Evolutionary conservation across 1,139 yeast species (phyloP).

Genomic region (Entelexis sorbosivorans): DNA sequence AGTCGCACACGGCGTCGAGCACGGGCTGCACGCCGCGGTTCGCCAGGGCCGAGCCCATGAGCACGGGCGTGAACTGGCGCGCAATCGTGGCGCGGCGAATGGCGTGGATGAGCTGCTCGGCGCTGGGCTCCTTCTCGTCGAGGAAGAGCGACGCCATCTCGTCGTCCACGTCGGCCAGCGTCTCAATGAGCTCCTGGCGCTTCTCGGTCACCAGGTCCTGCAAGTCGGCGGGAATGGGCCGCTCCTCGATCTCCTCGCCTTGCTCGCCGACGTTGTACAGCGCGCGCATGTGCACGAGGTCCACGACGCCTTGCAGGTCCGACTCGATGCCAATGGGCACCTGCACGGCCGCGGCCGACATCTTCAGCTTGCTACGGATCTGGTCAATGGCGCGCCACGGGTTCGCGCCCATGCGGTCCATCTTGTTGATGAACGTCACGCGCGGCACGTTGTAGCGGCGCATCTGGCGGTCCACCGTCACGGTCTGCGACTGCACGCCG

Average conservation of each 20-base stretch:
- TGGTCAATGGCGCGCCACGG: conserved; percentile 94
- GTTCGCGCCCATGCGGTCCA: conserved; percentile 98
- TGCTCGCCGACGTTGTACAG: conserved; percentile 84
- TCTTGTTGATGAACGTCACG: conserved; percentile 88
- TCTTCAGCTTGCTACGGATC: conserved; percentile 70
- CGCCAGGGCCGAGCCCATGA: conserved; percentile 97
- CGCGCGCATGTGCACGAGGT: conserved; percentile 77
- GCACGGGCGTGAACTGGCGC: conserved; percentile 91
- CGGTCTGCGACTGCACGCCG: conserved; percentile 97
- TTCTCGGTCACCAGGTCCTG: conserved; percentile 70
- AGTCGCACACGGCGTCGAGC: conserved; percentile 90
- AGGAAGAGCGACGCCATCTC: conserved; percentile 87
- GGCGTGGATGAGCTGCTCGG: conserved; percentile 71
- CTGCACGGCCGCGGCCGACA: conserved; percentile 95
- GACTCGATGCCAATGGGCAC: conserved; percentile 94
- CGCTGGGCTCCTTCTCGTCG: conserved; percentile 80
- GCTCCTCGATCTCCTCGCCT: conserved; percentile 62
- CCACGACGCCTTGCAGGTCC: conserved; percentile 76
- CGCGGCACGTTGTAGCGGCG: conserved; percentile 95
- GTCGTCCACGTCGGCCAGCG: conserved; percentile 94
- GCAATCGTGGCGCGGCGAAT: conserved; percentile 96
- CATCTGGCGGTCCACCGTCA: conserved; percentile 98
- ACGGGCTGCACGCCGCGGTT: conserved; percentile 93
- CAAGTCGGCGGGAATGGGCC: conserved; percentile 64
- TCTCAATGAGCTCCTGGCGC: conserved; percentile 74